Evolutionary conservation across 495 filamentous ascomycete genomes (phyloP), one percentile per base, ranked within the genome.

Genomic region (Penicillium subrubescens): DNA sequence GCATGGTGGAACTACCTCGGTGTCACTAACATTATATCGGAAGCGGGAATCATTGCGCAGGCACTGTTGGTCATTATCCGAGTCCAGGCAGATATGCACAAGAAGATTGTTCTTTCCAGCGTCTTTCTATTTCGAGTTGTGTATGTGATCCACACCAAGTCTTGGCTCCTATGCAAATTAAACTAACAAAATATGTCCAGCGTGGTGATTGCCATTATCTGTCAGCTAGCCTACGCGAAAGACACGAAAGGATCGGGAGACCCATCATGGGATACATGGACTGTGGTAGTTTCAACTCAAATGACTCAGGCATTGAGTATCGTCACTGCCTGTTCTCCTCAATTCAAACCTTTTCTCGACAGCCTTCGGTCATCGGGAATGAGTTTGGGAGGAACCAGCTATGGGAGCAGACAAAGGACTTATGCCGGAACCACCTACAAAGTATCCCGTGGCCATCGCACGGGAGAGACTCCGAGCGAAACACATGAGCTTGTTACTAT

Each of bases 281-380:
- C 71, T 1, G 65, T 72, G 17, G 64, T 69, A 8, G 59, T 80
- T 27, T 71, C 70, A 8, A 77, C 73, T n/a, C 77, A 78, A 37
- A 70, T 78, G 34, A 70, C 73, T 17, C 73, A 79, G 23, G 70
- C 69, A 6, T 62, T 81, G 5, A 78, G 78, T 48, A 75, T 82
- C 5, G 66, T 79, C 14, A 81, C 80, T 11, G 73, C 80, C 1
- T 83, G 80, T 60, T 71, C 77, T 0, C 79, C 81, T 0, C 82
- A 82, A 51, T 76, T 83, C 34, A 80, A 79, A 31, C 81, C 81
- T 0, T 81, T 84, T 65, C 67, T 83, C 12, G 75, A 80, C 23
- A 79, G 73, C 44, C 64, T 82, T 15, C 75, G 77, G 48, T 78
- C 81, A 19, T 75, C 78, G 0, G 74, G 81, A 43, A 74, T 82